Evolutionary conservation across 371 early-diverging fungal species (phyloP), one percentile per base, ranked within the genome.

Genomic region (Haplosporangium sp.): DNA sequence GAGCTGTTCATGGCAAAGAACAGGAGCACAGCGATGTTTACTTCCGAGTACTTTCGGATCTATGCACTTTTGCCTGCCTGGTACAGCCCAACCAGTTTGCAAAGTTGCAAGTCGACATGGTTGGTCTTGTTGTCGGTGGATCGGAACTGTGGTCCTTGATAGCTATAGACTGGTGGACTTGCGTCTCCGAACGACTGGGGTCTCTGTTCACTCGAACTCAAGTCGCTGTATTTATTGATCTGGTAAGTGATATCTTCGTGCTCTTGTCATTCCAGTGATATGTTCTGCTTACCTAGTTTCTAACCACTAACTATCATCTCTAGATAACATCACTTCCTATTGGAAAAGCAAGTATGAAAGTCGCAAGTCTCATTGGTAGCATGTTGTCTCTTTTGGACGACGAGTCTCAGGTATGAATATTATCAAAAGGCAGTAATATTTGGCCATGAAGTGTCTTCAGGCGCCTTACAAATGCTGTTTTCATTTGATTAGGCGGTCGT

Each of bases 91-190:
- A 37, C 14, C 80, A 79, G 37, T 73, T 79, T n/a, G 45, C 47
- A n/a, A 59, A 46, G 38, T 21, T 79, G 29, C 73, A 69, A 50
- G 16, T 73, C 42, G 69, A 79, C 9, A 73, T 79, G 80, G 47
- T 62, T 1, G 80, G 65, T 1, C 56, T 72, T n/a, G 65, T 66
- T 0, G 23, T 79, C 3, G 73, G 58, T 5, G 55, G n/a, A 1
- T 66, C 73, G 6, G 73, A 79, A 20, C 12, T 79, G 0, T 50
- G 64, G 56, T 62, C 80, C 1, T n/a, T 72, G 8, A 29, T 79
- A 11, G 73, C 73, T 6, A 62, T 41, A 41, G 80, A 73, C 29
- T 79, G 80, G 80, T 79, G 80, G 80, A 56, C 51, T 13, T 73
- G 80, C 37, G 23, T 69, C 9, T 52, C 80, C 5, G 59, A 59